Evolutionary conservation across 768 basidiomycete species (phyloP).

Genomic region (Auriscalpium orientale): DNA sequence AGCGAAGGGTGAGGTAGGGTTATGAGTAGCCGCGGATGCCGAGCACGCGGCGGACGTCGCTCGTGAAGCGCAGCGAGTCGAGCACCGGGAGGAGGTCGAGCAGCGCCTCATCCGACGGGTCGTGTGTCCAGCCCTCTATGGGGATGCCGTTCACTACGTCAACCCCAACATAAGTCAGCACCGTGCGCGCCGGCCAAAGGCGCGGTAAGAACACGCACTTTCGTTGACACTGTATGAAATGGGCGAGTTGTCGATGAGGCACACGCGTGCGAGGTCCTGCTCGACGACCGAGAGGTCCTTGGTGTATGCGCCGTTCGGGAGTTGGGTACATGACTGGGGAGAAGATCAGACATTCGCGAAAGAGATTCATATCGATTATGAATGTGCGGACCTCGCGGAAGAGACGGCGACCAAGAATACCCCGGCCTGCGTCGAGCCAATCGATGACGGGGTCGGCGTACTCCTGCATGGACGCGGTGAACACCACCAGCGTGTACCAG

Average conservation of each 20-base stretch:
- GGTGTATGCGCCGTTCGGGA: conserved; percentile 89
- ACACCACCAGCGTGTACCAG: conserved; percentile 99
- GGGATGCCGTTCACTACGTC: conserved; percentile 90
- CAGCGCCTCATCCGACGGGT: conserved; percentile 92
- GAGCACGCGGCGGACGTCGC: conserved; percentile 87
- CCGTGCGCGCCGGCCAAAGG: background rate
- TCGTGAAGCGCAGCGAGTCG: conserved; percentile 92
- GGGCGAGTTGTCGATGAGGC: conserved; percentile 94
- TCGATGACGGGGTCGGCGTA: conserved; percentile 99
- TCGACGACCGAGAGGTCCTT: conserved; percentile 90
- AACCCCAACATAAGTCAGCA: background rate
- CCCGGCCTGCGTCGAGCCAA: conserved; percentile 94
- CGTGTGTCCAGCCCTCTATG: conserved; percentile 98
- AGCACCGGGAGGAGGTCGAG: conserved; percentile 93
- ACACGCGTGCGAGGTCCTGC: conserved; percentile 84
- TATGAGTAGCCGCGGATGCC: conserved; percentile 57
- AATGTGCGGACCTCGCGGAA: conserved; percentile 76
- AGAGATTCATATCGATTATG: background rate
- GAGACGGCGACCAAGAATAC: conserved; percentile 79
- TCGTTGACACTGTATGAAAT: conserved; percentile 88
- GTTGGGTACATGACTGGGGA: conserved; percentile 79
- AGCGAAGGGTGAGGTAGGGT: conserved; percentile 8
- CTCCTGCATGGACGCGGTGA: conserved; percentile 98
- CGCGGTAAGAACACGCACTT: conserved; percentile 42
- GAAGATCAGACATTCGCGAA: background rate